Evolutionary conservation across 805 yeast species (phyloP).

Genomic region (Spathaspora boniae): DNA sequence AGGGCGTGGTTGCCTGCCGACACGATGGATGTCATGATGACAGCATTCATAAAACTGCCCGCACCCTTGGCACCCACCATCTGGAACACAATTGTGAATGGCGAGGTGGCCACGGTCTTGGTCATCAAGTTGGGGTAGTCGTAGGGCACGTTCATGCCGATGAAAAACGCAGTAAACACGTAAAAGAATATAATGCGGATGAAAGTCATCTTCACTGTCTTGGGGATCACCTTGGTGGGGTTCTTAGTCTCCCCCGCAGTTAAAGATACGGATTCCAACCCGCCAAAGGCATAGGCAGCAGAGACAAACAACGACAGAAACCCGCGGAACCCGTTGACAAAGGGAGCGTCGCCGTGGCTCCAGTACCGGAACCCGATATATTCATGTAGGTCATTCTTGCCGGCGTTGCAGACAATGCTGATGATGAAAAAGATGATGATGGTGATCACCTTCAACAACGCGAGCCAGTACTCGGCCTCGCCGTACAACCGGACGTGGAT

Average conservation of each 20-base stretch:
- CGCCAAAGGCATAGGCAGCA: conserved; percentile 52
- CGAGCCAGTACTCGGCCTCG: conserved; percentile 39
- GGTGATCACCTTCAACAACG: conserved; percentile 45
- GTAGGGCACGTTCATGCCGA: conserved; percentile 41
- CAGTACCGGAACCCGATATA: conserved; percentile 43
- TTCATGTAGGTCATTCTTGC: conserved; percentile 46
- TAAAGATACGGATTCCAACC: conserved; percentile 38
- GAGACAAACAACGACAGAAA: conserved; percentile 49
- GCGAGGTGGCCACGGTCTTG: conserved; percentile 30
- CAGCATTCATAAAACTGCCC: conserved; percentile 49
- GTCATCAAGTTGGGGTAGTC: conserved; percentile 30
- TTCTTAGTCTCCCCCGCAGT: conserved; percentile 33
- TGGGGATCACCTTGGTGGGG: conserved; percentile 29
- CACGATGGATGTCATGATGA: conserved; percentile 51
- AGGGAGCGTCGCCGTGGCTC: conserved; percentile 49
- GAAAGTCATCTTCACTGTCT: conserved; percentile 29
- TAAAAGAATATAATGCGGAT: conserved; percentile 33
- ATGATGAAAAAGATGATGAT: conserved; percentile 54
- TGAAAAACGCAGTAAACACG: conserved; percentile 36
- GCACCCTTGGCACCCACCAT: conserved; percentile 41
- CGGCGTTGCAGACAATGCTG: conserved; percentile 54
- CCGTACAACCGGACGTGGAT: conserved; percentile 39
- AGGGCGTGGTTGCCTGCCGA: conserved; percentile 56
- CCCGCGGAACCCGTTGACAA: conserved; percentile 50
- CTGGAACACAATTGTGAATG: conserved; percentile 42